Evolutionary conservation across 768 basidiomycete species (phyloP), one percentile per base, ranked within the genome.

Genomic region (Rhizopogon vinicolor): DNA sequence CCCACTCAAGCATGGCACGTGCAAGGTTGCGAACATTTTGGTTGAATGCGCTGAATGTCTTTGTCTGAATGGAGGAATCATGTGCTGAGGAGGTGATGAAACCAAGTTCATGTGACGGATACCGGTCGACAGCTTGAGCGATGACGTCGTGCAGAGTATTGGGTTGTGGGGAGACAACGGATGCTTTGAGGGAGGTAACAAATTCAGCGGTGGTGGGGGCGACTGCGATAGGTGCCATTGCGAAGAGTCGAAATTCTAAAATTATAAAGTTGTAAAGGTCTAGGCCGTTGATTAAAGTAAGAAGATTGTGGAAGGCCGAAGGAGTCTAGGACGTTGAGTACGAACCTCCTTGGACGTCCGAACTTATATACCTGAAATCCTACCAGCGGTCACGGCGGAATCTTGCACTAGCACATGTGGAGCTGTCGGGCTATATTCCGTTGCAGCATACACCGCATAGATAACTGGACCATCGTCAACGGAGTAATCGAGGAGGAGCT

Each of bases 61-160:
- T 22, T 22, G 22, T 22, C 22, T 22, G 22, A 22, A 22, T 22
- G 22, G 22, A 22, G 22, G 22, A 22, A 22, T 22, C 22, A 22
- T 22, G 22, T 1, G 22, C 22, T 22, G 22, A 22, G 22, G 22
- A 22, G 22, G 68, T 60, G 39, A 68, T 53, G 14, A 68, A 68
- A 14, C 58, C 52, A 35, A 68, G 62, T 14, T 70, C 58, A n/a
- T 61, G 68, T 6, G 43, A 28, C 7, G 68, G 63, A 39, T 68
- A 65, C 10, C 54, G 58, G 5, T 19, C 22, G 10, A 54, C 62
- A 6, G 63, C 68, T 12, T 46, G 60, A 46, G 62, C 58, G n/a
- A 70, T 28, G 22, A 68, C 52, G 13, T 66, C 62, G 14, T 61
- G 46, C 5, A 68, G 58, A 7, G 64, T 70, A 8, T 31, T 41